Conservation (phyloP, 352 stramenopile species). For the Thraustochytrium sp. region DNA sequence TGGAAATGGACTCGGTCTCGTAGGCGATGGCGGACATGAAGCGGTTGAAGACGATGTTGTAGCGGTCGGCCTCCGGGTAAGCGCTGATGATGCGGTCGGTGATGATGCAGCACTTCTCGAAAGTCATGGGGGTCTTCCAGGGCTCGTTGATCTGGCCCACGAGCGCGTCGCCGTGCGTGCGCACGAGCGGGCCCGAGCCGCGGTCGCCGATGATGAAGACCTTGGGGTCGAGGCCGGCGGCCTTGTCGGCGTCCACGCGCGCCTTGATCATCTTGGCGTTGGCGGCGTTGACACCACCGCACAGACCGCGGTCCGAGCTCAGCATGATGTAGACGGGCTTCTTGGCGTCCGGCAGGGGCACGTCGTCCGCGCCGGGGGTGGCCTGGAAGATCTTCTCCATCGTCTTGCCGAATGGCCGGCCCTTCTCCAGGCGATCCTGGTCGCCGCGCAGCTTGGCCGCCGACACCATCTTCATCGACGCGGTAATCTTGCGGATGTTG, state of each 20-base stretch:
- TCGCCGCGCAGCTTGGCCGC: slow-evolving; percentile 97
- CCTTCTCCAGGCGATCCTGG: slow-evolving; percentile 75
- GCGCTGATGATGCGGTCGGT: slow-evolving; percentile 65
- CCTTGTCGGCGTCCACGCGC: slow-evolving; percentile 63
- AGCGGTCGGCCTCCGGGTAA: slow-evolving; percentile 78
- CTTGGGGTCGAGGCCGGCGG: slow-evolving; percentile 65
- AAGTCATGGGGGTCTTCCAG: slow-evolving; percentile 81
- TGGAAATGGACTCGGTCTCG: slow-evolving; percentile 80
- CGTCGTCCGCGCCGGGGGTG: slow-evolving; percentile 69
- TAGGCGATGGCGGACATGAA: slow-evolving; percentile 93
- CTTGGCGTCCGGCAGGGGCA: slow-evolving; percentile 58
- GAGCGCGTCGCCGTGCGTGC: slow-evolving; percentile 65
- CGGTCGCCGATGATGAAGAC: slow-evolving; percentile 95
- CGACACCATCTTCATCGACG: slow-evolving; percentile 99
- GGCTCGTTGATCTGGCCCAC: slow-evolving; percentile 53
- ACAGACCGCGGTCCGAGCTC: slow-evolving; percentile 95
- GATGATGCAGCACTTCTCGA: slow-evolving; percentile 81
- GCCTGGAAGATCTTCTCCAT: slow-evolving; percentile 62
- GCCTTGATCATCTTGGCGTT: slow-evolving; percentile 80
- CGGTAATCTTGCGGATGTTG: slow-evolving; percentile 99
- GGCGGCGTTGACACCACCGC: slow-evolving; percentile 95
- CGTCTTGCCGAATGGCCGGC: slow-evolving; percentile 65
- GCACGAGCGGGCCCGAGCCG: slow-evolving; percentile 82
- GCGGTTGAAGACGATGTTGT: slow-evolving; percentile 94
- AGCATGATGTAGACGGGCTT: slow-evolving; percentile 89